A percentile compares a stretch with the other conserved stretches of the same genome.
Evolutionary conservation across 345 rosid genomes (phyloP).

Genomic region (Isatis tinctoria): DNA sequence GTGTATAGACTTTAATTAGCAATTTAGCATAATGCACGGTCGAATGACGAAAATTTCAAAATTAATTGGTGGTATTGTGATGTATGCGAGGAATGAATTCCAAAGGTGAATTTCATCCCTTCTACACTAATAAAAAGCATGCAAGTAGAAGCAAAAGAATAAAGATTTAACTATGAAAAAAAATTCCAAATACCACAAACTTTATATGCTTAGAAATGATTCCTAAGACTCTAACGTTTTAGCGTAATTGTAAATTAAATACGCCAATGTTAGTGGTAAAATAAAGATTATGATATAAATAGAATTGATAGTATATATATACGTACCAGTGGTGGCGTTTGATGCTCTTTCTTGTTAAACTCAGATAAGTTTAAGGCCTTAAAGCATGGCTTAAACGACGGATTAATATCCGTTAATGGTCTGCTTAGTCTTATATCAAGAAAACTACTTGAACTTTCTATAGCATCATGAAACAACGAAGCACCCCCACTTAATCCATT

Average conservation of each 20-base stretch:
- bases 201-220: not conserved
- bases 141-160: not conserved
- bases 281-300: no score
- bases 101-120: not conserved
- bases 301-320: not conserved
- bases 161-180: no score
- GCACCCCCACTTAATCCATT: constrained; percentile 22
- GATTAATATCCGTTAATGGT: constrained; percentile 42
- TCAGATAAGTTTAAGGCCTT: constrained; percentile 48
- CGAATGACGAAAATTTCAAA: not conserved
- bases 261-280: no score
- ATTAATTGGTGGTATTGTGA: not conserved
- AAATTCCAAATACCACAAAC: not conserved
- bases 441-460: constrained; percentile 29
- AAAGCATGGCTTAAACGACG: constrained; percentile 40
- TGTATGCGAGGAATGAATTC: not conserved
- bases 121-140: not conserved
- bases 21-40: not conserved
- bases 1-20: not conserved
- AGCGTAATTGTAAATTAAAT: no score
- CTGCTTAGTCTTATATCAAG: constrained; percentile 24
- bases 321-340: constrained; percentile 44
- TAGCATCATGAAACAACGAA: constrained; percentile 29
- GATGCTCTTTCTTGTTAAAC: constrained; percentile 48
- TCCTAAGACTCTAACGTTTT: not conserved